A percentile compares a stretch with the other conserved stretches of the same genome.
Conservation (phyloP, 441 rosid species). For the Erodium chrysanthum region DNA sequence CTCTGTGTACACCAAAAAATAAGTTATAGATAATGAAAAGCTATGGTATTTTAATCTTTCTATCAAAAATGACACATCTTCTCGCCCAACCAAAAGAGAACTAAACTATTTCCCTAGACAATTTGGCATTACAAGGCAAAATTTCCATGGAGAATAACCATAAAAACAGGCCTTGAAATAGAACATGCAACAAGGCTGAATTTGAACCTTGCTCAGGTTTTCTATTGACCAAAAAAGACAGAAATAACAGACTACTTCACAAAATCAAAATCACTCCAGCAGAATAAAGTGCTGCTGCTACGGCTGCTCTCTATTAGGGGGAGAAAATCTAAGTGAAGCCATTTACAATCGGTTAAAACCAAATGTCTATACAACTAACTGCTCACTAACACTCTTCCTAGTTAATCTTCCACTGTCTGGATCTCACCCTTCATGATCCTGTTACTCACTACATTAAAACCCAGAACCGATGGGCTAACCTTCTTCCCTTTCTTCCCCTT, state of each 20-base stretch:
- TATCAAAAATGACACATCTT: too few relatives aligned
- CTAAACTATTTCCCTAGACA: too few relatives aligned
- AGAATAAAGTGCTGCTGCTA: too few relatives aligned
- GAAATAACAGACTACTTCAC: slow-evolving; percentile 16
- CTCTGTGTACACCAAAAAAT: too few relatives aligned
- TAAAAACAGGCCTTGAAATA: not conserved
- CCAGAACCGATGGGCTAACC: slow-evolving; percentile 66
- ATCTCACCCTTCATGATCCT: slow-evolving; percentile 99
- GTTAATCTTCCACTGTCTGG: slow-evolving; percentile 72
- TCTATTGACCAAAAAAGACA: not conserved
- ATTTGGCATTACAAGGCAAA: too few relatives aligned
- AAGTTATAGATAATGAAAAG: too few relatives aligned
- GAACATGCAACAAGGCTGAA: not conserved
- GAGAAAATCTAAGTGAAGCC: slow-evolving; percentile 15
- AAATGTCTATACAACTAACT: slow-evolving; percentile 43
- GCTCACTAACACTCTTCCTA: slow-evolving; percentile 11
- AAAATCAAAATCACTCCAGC: slow-evolving; percentile 38
- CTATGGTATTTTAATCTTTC: too few relatives aligned
- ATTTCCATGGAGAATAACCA: not conserved
- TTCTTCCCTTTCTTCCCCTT: slow-evolving; percentile 89
- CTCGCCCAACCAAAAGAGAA: too few relatives aligned
- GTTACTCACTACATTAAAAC: slow-evolving; percentile 90
- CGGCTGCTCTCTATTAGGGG: too few relatives aligned
- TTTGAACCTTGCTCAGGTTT: slow-evolving; percentile 4
- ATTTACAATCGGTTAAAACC: slow-evolving; percentile 26